A percentile compares a stretch with the other conserved stretches of the same genome.
phyloP scores from a whole-genome alignment of 306 rosid genomes.

The Fragaria nilgerrensis region DNA sequence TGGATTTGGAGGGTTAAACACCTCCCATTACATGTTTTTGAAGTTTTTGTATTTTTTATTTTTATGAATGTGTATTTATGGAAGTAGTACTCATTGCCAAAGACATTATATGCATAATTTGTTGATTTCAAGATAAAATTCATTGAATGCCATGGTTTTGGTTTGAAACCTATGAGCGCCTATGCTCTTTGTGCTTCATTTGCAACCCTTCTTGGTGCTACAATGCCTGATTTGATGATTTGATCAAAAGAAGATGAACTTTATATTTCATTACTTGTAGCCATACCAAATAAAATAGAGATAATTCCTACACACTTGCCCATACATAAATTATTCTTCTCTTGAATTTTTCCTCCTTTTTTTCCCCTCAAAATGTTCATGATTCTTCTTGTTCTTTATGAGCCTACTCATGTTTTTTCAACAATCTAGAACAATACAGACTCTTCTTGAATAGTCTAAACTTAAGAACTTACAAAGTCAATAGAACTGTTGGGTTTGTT shows the following conservation, averaged over 20 bases:
- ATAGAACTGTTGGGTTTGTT: neutral
- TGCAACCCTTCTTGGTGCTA: constrained; percentile 15
- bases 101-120: constrained; percentile 18
- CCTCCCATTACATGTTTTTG: neutral
- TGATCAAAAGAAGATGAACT: constrained; percentile 8
- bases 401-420: neutral
- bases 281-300: neutral
- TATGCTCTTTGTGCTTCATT: constrained; percentile 5
- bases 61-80: constrained; percentile 3
- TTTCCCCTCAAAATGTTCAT: neutral
- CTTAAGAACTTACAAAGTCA: neutral
- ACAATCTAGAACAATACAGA: neutral
- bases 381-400: neutral
- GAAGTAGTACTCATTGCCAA: constrained; percentile 24
- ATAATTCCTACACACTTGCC: neutral
- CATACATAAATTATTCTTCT: neutral
- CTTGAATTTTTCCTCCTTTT: neutral
- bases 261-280: neutral
- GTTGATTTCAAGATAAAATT: constrained; percentile 21
- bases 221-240: constrained; percentile 28
- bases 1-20: constrained; percentile 12
- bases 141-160: constrained; percentile 17
- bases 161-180: constrained; percentile 18
- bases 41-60: neutral
- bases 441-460: neutral